Evolutionary conservation across 2,329 filamentous ascomycete genomes (phyloP), one percentile per base, ranked within the genome.

Genomic region (Coniella lustricola): DNA sequence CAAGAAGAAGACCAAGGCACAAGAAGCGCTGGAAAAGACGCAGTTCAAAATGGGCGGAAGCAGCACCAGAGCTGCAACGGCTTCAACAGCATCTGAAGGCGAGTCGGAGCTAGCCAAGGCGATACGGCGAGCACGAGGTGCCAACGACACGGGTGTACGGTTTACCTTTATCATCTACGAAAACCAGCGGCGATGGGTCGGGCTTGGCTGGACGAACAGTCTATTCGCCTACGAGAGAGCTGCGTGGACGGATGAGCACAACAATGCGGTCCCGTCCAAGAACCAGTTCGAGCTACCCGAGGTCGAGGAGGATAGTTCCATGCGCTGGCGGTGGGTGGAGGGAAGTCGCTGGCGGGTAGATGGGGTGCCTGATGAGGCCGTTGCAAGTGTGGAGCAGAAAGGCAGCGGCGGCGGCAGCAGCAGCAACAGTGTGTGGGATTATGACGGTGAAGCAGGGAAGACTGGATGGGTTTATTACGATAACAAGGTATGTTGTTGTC

Each of bases 161-260:
- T 98, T 98, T 61, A 98, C 93, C 0, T 98, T 98, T 55, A 90
- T 93, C 41, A 76, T 98, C 2, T 97, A 90, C 60, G 93, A 98
- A 64, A 98, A 98, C 59, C 93, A 98, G 66, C 80, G 93, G 36
- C 81, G 93, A 45, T 98, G 93, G 93, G 71, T 98, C 3, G 91
- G 90, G 1, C 77, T 98, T 12, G 93, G 93, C 0, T 98, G 93
- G 90, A 97, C 93, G 0, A 85, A 85, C 2, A 94, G 84, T 34
- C 72, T 98, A 53, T 89, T 98, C 56, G 83, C 90, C 0, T 94
- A 96, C 60, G 93, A 98, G 63, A 78, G 93, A 36, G 78, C 85
- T 1, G 77, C 90, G 0, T 98, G 93, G 91, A 96, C 93, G 0
- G 93, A 98, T 64, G 93, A 98, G 66, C 90, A 96, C 63, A 79